phyloP scores from a whole-genome alignment of 2,329 filamentous ascomycete species.

The Truncatella angustata region DNA sequence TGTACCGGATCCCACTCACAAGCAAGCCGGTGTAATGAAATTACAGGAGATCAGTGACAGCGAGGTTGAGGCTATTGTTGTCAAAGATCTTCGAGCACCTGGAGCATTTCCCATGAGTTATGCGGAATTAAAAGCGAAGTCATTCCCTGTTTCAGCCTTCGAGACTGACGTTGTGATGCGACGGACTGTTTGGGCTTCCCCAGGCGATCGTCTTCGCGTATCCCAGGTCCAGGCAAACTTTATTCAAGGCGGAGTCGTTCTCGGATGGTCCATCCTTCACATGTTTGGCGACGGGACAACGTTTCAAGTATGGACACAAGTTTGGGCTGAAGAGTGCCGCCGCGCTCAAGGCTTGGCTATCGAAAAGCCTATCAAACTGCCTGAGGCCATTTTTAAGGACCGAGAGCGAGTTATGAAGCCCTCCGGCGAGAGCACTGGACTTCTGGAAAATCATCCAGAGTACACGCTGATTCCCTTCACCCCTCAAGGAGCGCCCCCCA shows the following conservation, averaged over 20 bases:
- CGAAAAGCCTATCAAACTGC: background rate
- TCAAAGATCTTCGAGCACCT: slow-evolving; percentile 25
- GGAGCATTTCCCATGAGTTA: slow-evolving; percentile 21
- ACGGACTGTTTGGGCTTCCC: slow-evolving; percentile 23
- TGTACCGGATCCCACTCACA: slow-evolving; percentile 26
- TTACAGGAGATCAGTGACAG: slow-evolving; percentile 22
- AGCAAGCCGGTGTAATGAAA: slow-evolving; percentile 31
- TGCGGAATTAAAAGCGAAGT: slow-evolving; percentile 23
- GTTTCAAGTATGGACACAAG: slow-evolving; percentile 30
- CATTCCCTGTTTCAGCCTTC: slow-evolving; percentile 24
- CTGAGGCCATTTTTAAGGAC: background rate
- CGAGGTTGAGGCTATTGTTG: slow-evolving; percentile 22
- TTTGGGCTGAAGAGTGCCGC: slow-evolving; percentile 35
- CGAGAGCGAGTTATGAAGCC: background rate
- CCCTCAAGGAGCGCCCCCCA: background rate
- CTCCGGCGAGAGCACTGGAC: background rate
- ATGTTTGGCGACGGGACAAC: slow-evolving; percentile 33
- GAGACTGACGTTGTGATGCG: slow-evolving; percentile 21
- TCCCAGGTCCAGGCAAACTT: slow-evolving; percentile 28
- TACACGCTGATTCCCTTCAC: background rate
- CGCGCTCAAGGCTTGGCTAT: slow-evolving; percentile 19
- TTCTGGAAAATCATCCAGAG: background rate
- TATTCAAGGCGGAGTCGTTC: slow-evolving; percentile 25
- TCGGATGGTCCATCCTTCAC: slow-evolving; percentile 27
- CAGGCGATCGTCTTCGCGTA: slow-evolving; percentile 20